These are phyloP conservation scores for Metschnikowia dekortorum DNA, from an alignment of 805 yeast species.

Conservation along the genomic window DNA sequence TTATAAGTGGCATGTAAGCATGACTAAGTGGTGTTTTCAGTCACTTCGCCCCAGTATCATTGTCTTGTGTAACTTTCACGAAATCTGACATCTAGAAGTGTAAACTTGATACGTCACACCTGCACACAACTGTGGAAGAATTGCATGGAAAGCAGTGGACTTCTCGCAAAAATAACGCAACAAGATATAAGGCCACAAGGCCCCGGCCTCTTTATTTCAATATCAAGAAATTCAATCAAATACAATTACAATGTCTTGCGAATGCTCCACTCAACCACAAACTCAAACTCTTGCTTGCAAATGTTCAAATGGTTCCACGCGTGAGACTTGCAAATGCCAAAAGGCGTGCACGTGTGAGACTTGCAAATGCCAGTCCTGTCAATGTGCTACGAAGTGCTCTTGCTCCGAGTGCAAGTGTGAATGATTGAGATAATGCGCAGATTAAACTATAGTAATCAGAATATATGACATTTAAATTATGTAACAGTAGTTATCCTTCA, in stretches of 20 bases:
- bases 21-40: neutral
- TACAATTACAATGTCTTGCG: slow-evolving; percentile 4
- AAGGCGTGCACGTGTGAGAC: slow-evolving; percentile 5
- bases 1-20: neutral
- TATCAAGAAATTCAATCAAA: neutral
- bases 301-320: slow-evolving; percentile 3
- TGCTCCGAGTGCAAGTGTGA: slow-evolving; percentile 7
- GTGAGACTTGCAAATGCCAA: slow-evolving; percentile 4
- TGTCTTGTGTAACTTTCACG: neutral
- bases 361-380: slow-evolving; percentile 8
- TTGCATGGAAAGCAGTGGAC: neutral
- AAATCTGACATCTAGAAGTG: neutral
- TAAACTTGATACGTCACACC: neutral
- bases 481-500: neutral
- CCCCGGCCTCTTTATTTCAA: neutral
- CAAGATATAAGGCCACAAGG: neutral
- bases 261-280: slow-evolving; percentile 2
- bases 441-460: too few relatives aligned
- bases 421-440: neutral
- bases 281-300: neutral
- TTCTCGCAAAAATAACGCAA: slow-evolving; percentile 6
- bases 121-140: neutral
- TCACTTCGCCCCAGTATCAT: neutral
- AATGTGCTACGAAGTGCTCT: slow-evolving; percentile 6
- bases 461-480: neutral